Evolutionary conservation across 1,284 basidiomycete genomes (phyloP).

Genomic region (Anthracocystis panici-leucophaei): DNA sequence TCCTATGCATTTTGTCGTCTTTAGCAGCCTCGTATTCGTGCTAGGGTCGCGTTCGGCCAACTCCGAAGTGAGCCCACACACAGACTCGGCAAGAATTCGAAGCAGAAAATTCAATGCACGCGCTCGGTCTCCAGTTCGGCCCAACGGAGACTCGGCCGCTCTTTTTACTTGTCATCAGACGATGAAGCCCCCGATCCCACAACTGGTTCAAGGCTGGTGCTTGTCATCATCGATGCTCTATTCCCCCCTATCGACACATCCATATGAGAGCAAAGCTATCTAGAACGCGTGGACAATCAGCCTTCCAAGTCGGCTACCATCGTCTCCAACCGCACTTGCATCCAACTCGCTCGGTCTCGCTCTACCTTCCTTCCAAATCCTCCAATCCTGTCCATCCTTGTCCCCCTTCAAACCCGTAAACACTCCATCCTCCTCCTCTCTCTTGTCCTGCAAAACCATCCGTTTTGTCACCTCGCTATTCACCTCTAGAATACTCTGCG

Average conservation of each 20-base stretch:
- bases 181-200: not conserved
- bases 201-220: not conserved
- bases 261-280: not conserved
- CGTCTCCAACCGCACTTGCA: constrained; percentile 11
- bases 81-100: not conserved
- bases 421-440: constrained; percentile 40
- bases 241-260: not conserved
- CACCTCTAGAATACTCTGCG: constrained; percentile 31
- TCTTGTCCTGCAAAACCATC: constrained; percentile 28
- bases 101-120: not conserved
- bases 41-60: constrained; percentile 22
- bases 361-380: constrained; percentile 45
- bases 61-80: constrained; percentile 28
- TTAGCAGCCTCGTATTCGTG: too few relatives aligned
- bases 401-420: constrained; percentile 28
- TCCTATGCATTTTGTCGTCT: too few relatives aligned
- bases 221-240: not conserved
- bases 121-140: constrained; percentile 15
- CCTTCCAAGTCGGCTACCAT: constrained; percentile 25
- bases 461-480: constrained; percentile 29
- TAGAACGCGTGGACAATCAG: constrained; percentile 31
- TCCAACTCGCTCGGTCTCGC: constrained; percentile 17
- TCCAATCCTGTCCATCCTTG: constrained; percentile 29
- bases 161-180: too few relatives aligned
- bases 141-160: constrained; percentile 38